These are phyloP conservation scores for Daldinia loculata DNA, from an alignment of 495 filamentous ascomycete genomes.

Conservation along the genomic window DNA sequence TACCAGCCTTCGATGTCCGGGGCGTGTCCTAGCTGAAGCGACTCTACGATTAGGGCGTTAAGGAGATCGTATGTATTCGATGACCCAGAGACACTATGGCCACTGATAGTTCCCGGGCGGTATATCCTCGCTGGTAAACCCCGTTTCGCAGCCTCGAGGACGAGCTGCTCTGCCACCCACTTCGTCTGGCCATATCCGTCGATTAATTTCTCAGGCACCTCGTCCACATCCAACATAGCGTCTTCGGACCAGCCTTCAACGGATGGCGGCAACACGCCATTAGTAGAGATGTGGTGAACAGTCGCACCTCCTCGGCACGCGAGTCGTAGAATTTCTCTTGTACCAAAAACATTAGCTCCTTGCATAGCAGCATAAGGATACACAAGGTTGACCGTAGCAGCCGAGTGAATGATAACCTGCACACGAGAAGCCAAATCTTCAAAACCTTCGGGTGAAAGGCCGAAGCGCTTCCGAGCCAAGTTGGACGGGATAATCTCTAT, in stretches of 20 bases:
- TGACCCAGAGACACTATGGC: conserved; percentile 69
- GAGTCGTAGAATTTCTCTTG: conserved; percentile 69
- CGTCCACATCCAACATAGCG: conserved; percentile 63
- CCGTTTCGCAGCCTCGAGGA: conserved; percentile 67
- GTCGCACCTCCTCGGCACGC: conserved; percentile 68
- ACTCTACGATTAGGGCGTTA: conserved; percentile 72
- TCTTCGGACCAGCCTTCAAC: conserved; percentile 67
- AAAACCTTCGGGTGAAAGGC: conserved; percentile 64
- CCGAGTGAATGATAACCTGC: conserved; percentile 71
- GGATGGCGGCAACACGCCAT: conserved; percentile 70
- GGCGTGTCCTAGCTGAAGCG: conserved; percentile 66
- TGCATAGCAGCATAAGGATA: conserved; percentile 72
- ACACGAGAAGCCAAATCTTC: conserved; percentile 64
- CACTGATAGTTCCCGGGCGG: conserved; percentile 70
- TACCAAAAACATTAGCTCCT: conserved; percentile 67
- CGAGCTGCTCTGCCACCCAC: conserved; percentile 72
- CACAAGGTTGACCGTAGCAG: conserved; percentile 72
- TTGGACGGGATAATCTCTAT: conserved; percentile 73
- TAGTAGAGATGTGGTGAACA: conserved; percentile 75
- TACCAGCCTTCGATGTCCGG: conserved; percentile 73
- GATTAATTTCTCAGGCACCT: conserved; percentile 66
- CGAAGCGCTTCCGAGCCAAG: conserved; percentile 65
- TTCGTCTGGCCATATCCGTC: conserved; percentile 74
- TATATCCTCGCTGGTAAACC: conserved; percentile 69
- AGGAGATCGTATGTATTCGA: conserved; percentile 74